A percentile compares a stretch with the other conserved stretches of the same genome.
Evolutionary conservation across 495 filamentous ascomycete genomes (phyloP).

Genomic region (Durotheca rogersii): DNA sequence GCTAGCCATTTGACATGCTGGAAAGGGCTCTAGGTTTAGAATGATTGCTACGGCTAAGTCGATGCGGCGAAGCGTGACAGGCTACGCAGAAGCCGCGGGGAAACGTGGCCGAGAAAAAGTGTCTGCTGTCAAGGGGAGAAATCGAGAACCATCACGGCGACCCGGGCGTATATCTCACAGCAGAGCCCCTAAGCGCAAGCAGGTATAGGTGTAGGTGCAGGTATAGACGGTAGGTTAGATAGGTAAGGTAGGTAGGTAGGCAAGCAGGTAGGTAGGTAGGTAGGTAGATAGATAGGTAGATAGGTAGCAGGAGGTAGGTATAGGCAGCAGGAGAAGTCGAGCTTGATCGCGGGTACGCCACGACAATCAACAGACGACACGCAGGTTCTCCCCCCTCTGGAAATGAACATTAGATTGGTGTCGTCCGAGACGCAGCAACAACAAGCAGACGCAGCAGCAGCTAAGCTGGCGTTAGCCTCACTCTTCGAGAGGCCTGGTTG

Average conservation of each 20-base stretch:
- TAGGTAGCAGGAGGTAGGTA: no score
- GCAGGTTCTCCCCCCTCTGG: slow-evolving; percentile 20
- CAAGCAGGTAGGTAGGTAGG: no score
- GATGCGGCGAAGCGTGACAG: no score
- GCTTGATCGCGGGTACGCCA: slow-evolving; percentile 28
- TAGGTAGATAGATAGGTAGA: no score
- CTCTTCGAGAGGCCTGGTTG: slow-evolving; percentile 24
- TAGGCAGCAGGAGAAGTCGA: slow-evolving; percentile 10
- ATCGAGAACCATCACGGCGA: slow-evolving; percentile 25
- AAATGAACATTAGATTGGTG: slow-evolving; percentile 23
- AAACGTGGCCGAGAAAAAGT: slow-evolving; percentile 12
- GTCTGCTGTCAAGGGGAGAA: slow-evolving; percentile 24
- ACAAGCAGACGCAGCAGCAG: slow-evolving; percentile 14
- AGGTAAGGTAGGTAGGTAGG: no score
- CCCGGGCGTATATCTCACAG: slow-evolving; percentile 12
- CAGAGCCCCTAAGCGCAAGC: slow-evolving; percentile 24
- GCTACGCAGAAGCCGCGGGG: no score
- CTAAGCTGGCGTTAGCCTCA: slow-evolving; percentile 33
- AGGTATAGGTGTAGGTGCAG: no score
- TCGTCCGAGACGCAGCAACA: slow-evolving; percentile 25
- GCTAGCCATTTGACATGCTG: slow-evolving; percentile 38
- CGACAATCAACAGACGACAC: slow-evolving; percentile 28
- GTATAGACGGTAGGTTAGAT: no score
- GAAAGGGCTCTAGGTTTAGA: slow-evolving; percentile 10
- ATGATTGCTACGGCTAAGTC: no score